Evolutionary conservation across 306 rosid species (phyloP), one percentile per base, ranked within the genome.

Genomic region (Pachyrhizus erosus): DNA sequence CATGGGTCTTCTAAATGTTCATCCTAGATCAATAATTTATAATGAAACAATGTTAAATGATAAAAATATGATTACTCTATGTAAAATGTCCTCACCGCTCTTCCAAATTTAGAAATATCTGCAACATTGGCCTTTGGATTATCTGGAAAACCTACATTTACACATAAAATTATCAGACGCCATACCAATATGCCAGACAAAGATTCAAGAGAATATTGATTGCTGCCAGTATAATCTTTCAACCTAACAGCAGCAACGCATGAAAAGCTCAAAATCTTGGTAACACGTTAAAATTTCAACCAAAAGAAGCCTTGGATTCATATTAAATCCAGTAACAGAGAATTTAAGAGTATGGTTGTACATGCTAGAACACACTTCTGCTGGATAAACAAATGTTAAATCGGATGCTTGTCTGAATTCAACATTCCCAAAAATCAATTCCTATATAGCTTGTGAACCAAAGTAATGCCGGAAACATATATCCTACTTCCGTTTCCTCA

Each of bases 81-180:
- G 78, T 6, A 75, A 40, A 81, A 34, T 66, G 43, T 75, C 86
- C 91, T 89, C 74, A 91, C 91, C 26, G 84, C 84, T 79, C 88
- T 82, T 48, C 95, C 89, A 72, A 80, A 86, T 81, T 86, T 88
- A 80, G 95, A 86, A 62, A 86, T 89, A 60, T 89, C 93, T 33
- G 88, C 84, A 86, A 77, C 86, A 82, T 88, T 91, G 70, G 87
- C 84, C 78, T 88, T 81, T 65, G 65, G 87, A 73, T 79, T 77
- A 27, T 88, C 87, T 64, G 90, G 96, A 61, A 73, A 74, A 55
- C 96, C 96, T 89, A 62, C 73, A 82, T 55, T 69, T 23, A 33
- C 12, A 71, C 52, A 76, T 29, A 82, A 43, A 43, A 76, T 61
- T 31, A 80, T 80, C 23, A 77, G 68, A 57, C 31, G 74, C 49